phyloP scores from a whole-genome alignment of 2,329 filamentous ascomycete species.

The Penicillium sp. region DNA sequence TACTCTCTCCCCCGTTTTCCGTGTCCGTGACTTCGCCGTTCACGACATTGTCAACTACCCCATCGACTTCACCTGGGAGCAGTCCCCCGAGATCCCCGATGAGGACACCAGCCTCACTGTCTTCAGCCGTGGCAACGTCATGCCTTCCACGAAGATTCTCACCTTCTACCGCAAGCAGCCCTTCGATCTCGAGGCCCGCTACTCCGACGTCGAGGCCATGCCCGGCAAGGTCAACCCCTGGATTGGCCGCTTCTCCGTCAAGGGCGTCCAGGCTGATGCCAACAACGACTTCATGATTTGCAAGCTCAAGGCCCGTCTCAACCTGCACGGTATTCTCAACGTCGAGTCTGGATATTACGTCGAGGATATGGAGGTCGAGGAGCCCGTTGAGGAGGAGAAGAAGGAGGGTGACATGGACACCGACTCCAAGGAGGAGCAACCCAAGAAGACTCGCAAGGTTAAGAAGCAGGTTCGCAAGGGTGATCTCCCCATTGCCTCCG shows the following conservation, averaged over 20 bases:
- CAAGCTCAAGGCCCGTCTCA: slow-evolving; percentile 97
- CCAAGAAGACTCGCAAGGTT: slow-evolving; percentile 87
- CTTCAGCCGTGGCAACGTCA: slow-evolving; percentile 94
- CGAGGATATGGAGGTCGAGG: slow-evolving; percentile 95
- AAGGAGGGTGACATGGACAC: slow-evolving; percentile 79
- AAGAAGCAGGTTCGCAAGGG: slow-evolving; percentile 99
- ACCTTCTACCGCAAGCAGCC: slow-evolving; percentile 99
- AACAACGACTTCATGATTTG: slow-evolving; percentile 99
- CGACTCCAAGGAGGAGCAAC: slow-evolving; percentile 66
- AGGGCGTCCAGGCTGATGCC: slow-evolving; percentile 89
- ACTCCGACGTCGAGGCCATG: slow-evolving; percentile 80
- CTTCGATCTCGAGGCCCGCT: slow-evolving; percentile 93
- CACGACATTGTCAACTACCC: slow-evolving; percentile 98
- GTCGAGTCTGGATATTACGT: slow-evolving; percentile 97
- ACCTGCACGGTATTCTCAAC: slow-evolving; percentile 93
- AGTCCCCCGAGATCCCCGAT: slow-evolving; percentile 95
- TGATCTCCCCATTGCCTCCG: slow-evolving; percentile 82
- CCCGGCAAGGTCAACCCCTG: slow-evolving; percentile 90
- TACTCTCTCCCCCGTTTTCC: slow-evolving; percentile 95
- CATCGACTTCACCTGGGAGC: slow-evolving; percentile 98
- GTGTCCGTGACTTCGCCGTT: slow-evolving; percentile 94
- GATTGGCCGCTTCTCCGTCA: slow-evolving; percentile 97
- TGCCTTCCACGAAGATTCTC: slow-evolving; percentile 98
- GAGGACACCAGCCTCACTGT: slow-evolving; percentile 97
- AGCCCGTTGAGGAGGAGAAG: slow-evolving; percentile 73